Evolutionary conservation across 495 filamentous ascomycete species (phyloP), one percentile per base, ranked within the genome.

Genomic region (Bryoglossum gracile): DNA sequence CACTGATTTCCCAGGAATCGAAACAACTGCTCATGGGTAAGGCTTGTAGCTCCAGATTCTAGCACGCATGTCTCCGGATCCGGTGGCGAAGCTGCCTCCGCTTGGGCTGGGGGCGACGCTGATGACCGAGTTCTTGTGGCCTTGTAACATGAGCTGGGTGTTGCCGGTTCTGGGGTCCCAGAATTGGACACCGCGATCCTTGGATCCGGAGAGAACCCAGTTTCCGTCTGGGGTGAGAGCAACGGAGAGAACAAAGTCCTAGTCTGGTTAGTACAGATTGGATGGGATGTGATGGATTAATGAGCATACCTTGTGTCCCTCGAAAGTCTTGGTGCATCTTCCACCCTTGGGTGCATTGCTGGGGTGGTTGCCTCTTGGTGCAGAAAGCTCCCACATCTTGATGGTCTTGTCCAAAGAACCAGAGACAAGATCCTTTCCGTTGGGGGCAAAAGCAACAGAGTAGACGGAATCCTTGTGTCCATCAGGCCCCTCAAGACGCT

Each of bases 391-490:
- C 88, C 88, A 94, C 75, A 92, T 86, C 74, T 94, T 94, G 71
- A 94, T 94, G 2, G 88, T 92, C 75, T 90, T 91, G 64, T 94
- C 88, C 54, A 94, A 70, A 76, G 84, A 89, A 48, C 88, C 88
- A 60, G 84, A 89, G 60, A 94, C 87, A 42, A 94, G 78, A 55
- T 90, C 86, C 48, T 84, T 83, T 41, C 87, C 87, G 54, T 88
- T 89, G 21, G 88, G 88, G 22, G 88, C 86, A 62, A 94, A 94
- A 2, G 88, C 88, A 40, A 94, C 88, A 33, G 83, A 87, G 61
- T 94, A 94, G n/a, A 94, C 88, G 55, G 84, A 89, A 55, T 94
- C 88, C 63, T 88, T 87, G 70, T 94, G 88, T 22, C 88, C 88
- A 54, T 94, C 88, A 4, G 81, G 76, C 19, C 85, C 89, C 58